Evolutionary conservation across 108 stramenopile genomes (phyloP).

Genomic region (Fistulifera pelliculosa): DNA sequence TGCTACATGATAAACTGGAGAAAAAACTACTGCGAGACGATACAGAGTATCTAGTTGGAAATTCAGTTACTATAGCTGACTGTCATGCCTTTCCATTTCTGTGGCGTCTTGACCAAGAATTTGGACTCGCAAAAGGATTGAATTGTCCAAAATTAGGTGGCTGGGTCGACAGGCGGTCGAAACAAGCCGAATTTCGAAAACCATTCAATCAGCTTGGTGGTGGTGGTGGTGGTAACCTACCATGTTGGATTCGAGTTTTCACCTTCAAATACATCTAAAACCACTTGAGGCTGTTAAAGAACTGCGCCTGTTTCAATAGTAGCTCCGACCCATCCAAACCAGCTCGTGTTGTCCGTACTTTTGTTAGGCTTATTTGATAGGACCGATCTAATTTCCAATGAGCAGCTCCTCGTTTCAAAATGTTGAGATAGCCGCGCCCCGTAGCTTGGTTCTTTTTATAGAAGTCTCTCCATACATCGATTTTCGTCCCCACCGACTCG

Average conservation of each 20-base stretch:
- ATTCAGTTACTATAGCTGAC: slow-evolving; percentile 63
- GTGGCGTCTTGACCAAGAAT: slow-evolving; percentile 74
- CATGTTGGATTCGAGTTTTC: too few species aligned
- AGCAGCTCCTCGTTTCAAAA: slow-evolving; percentile 50
- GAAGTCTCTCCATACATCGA: neutral
- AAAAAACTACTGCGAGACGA: slow-evolving; percentile 40
- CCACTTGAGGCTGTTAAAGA: too few species aligned
- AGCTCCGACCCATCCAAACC: too few species aligned
- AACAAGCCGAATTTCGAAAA: slow-evolving; percentile 46
- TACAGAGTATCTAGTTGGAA: slow-evolving; percentile 48
- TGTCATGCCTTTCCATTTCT: slow-evolving; percentile 79
- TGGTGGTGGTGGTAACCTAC: slow-evolving; percentile 66
- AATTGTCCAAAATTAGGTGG: slow-evolving; percentile 25
- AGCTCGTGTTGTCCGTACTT: slow-evolving; percentile 9
- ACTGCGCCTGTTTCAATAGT: too few species aligned
- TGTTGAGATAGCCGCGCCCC: slow-evolving; percentile 50
- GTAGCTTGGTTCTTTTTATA: slow-evolving; percentile 21
- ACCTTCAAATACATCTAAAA: too few species aligned
- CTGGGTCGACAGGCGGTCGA: slow-evolving; percentile 51
- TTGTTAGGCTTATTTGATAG: slow-evolving; percentile 36
- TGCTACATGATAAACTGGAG: slow-evolving; percentile 39
- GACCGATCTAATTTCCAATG: slow-evolving; percentile 48
- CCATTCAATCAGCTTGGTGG: slow-evolving; percentile 72
- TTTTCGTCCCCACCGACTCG: neutral
- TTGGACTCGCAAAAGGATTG: slow-evolving; percentile 19